Evolutionary conservation across 768 basidiomycete species (phyloP).

Genomic region (Phanerochaete sordida): DNA sequence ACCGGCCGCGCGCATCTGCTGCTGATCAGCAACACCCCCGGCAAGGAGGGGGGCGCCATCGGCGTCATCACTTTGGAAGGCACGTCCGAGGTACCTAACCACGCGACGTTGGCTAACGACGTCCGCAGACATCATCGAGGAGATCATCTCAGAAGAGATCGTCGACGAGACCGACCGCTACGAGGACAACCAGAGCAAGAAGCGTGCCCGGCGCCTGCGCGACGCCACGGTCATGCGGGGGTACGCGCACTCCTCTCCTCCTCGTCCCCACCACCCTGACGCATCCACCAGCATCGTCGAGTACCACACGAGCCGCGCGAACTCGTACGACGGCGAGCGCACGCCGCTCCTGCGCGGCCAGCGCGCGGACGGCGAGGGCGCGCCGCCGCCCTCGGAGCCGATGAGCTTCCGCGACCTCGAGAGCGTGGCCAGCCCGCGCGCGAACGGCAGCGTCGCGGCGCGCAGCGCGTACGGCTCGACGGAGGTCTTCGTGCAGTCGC

Average conservation of each 20-base stretch:
- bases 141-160: conserved; percentile 95
- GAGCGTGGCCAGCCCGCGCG: not conserved
- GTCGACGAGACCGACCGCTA: conserved; percentile 93
- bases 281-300: conserved; percentile 21
- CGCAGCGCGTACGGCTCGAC: not conserved
- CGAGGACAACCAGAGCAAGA: conserved; percentile 82
- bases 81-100: conserved; percentile 24
- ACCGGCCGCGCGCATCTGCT: conserved; percentile 93
- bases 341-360: conserved; percentile 15
- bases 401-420: not conserved
- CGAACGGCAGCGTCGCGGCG: not conserved
- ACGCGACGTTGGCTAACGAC: not conserved
- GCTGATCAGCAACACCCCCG: conserved; percentile 81
- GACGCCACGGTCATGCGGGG: conserved; percentile 79
- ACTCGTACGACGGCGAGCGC: conserved; percentile 20
- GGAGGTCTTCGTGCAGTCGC: not conserved
- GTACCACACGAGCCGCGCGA: conserved; percentile 18
- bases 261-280: not conserved
- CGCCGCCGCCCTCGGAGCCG: not conserved
- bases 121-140: conserved; percentile 73
- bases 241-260: conserved; percentile 32
- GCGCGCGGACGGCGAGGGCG: not conserved
- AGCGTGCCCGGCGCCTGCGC: conserved; percentile 63
- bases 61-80: conserved; percentile 91
- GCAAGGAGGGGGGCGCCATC: conserved; percentile 76